A percentile compares a stretch with the other conserved stretches of the same genome.
Evolutionary conservation across 2,329 filamentous ascomycete species (phyloP).

Genomic region (Phaeosphaeriaceae sp.): DNA sequence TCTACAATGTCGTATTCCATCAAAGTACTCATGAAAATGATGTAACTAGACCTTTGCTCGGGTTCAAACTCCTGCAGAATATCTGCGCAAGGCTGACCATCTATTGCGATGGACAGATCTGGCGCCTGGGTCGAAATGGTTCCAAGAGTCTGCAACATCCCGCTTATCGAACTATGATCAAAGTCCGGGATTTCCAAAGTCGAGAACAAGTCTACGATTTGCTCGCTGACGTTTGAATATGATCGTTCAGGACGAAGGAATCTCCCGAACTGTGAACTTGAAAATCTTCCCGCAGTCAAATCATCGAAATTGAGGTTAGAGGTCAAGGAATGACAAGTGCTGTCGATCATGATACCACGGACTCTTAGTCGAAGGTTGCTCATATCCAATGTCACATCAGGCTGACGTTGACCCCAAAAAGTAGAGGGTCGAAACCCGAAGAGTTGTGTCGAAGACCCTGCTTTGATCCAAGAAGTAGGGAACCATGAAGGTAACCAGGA

Average conservation of each 20-base stretch:
- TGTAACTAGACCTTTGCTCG: background rate
- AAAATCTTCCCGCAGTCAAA: background rate
- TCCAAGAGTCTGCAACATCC: too few species aligned
- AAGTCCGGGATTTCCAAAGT: background rate
- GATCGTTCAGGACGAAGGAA: background rate
- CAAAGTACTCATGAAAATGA: background rate
- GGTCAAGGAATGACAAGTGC: too few species aligned
- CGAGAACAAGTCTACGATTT: background rate
- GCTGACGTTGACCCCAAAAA: background rate
- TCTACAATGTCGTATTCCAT: background rate
- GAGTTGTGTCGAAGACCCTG: too few species aligned
- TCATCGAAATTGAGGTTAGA: too few species aligned
- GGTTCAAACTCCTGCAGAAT: too few species aligned
- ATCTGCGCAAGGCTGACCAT: background rate
- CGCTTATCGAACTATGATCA: too few species aligned
- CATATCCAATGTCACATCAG: background rate
- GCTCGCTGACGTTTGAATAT: too few species aligned
- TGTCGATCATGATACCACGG: background rate
- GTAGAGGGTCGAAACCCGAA: too few species aligned
- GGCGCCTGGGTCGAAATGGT: too few species aligned
- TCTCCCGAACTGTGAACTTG: background rate
- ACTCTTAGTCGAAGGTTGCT: background rate
- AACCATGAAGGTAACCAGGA: background rate
- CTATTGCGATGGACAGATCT: background rate
- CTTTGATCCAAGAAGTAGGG: background rate